Evolutionary conservation across 345 rosid genomes (phyloP).

Genomic region (Melaleuca quinquenervia): DNA sequence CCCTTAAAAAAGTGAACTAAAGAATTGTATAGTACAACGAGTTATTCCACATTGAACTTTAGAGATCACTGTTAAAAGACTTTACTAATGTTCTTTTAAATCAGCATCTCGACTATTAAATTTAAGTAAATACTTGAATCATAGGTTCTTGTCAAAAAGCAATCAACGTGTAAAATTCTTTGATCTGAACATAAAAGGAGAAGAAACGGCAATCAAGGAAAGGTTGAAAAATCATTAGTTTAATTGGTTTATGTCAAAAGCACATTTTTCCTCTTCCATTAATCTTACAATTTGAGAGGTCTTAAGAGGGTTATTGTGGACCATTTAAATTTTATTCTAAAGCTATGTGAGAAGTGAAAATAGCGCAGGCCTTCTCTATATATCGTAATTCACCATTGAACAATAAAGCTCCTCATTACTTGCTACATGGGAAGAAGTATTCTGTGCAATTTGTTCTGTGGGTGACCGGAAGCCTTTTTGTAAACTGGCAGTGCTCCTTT

Average conservation of each 20-base stretch:
- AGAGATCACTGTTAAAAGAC: background rate
- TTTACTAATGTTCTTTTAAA: background rate
- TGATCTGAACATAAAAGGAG: background rate
- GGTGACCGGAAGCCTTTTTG: background rate
- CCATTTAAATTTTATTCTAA: background rate
- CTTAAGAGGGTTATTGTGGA: background rate
- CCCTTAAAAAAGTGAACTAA: background rate
- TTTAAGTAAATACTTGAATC: background rate
- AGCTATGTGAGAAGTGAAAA: background rate
- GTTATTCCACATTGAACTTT: background rate
- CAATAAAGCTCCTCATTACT: background rate
- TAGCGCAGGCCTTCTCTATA: background rate
- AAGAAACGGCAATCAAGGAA: background rate
- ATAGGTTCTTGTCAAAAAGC: background rate
- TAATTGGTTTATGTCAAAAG: background rate
- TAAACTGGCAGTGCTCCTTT: background rate
- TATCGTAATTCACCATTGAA: background rate
- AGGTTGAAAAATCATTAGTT: background rate
- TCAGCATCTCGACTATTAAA: background rate
- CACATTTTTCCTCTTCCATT: background rate
- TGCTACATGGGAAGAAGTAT: background rate
- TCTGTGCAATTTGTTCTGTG: background rate
- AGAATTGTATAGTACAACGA: background rate
- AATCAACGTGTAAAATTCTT: background rate
- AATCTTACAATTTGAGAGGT: background rate